Percentiles rank a stretch among this genome's conserved stretches.
phyloP scores from a whole-genome alignment of 495 filamentous ascomycete species.

The Trichoderma gamsii region DNA sequence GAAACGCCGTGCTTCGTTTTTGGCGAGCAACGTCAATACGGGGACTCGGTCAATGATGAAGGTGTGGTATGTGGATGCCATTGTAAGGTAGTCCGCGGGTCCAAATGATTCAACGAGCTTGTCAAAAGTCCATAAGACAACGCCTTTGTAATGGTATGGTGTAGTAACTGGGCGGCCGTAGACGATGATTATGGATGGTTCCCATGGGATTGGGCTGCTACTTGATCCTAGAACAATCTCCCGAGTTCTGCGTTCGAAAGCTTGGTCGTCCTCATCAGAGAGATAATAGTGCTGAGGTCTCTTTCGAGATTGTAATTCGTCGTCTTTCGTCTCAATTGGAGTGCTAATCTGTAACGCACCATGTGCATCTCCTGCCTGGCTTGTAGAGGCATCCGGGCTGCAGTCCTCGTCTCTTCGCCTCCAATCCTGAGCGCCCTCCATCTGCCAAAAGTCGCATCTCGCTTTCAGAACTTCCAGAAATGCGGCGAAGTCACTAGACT shows the following conservation, averaged over 20 bases:
- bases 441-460: slow-evolving; percentile 66
- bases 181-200: slow-evolving; percentile 43
- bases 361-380: neutral
- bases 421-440: slow-evolving; percentile 62
- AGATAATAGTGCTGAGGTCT: slow-evolving; percentile 32
- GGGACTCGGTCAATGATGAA: slow-evolving; percentile 58
- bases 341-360: neutral
- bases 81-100: slow-evolving; percentile 65
- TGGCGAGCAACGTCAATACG: slow-evolving; percentile 48
- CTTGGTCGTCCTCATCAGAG: slow-evolving; percentile 21
- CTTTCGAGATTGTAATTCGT: slow-evolving; percentile 3
- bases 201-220: slow-evolving; percentile 33
- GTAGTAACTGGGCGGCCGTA: slow-evolving; percentile 55
- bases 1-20: slow-evolving; percentile 66
- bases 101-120: slow-evolving; percentile 56
- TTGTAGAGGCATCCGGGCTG: slow-evolving; percentile 10
- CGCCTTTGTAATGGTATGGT: slow-evolving; percentile 41
- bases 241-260: slow-evolving; percentile 16
- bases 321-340: neutral
- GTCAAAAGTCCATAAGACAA: slow-evolving; percentile 51
- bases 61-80: slow-evolving; percentile 64
- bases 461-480: slow-evolving; percentile 64
- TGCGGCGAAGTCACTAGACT: slow-evolving; percentile 55
- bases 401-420: slow-evolving; percentile 43
- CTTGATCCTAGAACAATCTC: neutral